Evolutionary conservation across 306 rosid genomes (phyloP).

Genomic region (Phaseolus lunatus): DNA sequence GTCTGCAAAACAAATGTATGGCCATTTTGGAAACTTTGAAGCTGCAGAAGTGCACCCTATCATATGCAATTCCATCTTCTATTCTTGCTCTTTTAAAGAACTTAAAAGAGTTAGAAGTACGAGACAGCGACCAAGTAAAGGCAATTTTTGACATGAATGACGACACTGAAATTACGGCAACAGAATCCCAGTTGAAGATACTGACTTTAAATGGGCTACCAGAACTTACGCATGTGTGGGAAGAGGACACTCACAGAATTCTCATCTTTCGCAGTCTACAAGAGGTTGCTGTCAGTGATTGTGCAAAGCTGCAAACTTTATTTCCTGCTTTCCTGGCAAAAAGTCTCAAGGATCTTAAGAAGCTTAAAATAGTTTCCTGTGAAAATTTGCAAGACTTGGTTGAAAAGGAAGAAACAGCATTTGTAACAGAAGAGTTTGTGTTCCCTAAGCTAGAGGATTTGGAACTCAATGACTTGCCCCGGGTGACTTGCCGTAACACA

Average conservation of each 20-base stretch:
- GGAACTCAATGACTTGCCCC: not conserved
- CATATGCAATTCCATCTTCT: slow-evolving; percentile 2
- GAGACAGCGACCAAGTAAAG: not conserved
- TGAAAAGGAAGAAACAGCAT: not conserved
- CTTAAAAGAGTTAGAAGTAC: slow-evolving; percentile 20
- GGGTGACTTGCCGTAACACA: not conserved
- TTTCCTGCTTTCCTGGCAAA: not conserved
- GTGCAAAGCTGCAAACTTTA: not conserved
- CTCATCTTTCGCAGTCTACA: not conserved
- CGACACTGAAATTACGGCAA: not conserved
- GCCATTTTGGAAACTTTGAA: not conserved
- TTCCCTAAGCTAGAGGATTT: not conserved
- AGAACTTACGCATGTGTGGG: not conserved
- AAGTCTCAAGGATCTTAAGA: not conserved
- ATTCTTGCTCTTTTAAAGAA: not conserved
- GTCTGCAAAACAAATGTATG: not conserved
- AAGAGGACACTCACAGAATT: not conserved
- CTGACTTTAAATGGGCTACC: not conserved
- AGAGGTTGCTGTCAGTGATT: not conserved
- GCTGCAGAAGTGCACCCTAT: not conserved
- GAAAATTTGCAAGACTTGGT: not conserved
- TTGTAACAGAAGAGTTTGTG: not conserved
- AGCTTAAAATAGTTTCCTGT: not conserved
- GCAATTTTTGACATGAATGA: slow-evolving; percentile 5
- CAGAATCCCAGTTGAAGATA: not conserved